Evolutionary conservation across 2,329 filamentous ascomycete genomes (phyloP), one percentile per base, ranked within the genome.

Genomic region (Incumbomyces delicatus): DNA sequence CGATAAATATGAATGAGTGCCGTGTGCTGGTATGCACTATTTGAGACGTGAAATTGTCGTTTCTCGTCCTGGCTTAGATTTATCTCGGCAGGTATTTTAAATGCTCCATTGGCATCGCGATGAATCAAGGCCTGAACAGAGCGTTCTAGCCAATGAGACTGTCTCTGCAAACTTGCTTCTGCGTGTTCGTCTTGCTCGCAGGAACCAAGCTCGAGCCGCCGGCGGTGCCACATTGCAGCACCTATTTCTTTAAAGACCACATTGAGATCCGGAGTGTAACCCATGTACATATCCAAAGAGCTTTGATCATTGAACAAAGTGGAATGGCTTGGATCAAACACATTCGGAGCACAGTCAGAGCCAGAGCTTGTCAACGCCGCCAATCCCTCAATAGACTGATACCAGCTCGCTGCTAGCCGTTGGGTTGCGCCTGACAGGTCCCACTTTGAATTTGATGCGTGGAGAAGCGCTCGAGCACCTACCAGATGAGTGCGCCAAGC

Each of bases 401-500:
- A 67, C 66, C 65, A 67, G 20, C 65, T 60, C 49, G 64, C 61
- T 6, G 68, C 48, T 2, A 63, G 57, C 43, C 53, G 51, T 33
- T 41, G 13, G 8, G 5, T 17, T 46, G 27, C 20, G 47, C 47
- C 18, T 52, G 22, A 27, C 22, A 27, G 5, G 22, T 27, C 8
- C 22, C 5, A 5, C 5, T 27, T 27, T 27, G 22, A 50, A 10
- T 57, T 56, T 2, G 57, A 53, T 1, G 57, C 46, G 31, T 49
- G 55, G 59, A 69, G 61, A 46, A 69, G 53, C 2, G 63, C 66
- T 50, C 60, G 61, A 27, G 67, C 66, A 22, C 67, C 67, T 39
- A 66, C 64, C 30, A 70, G 60, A 55, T 70, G 67, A 12, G 64
- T 64, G 32, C 66, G 59, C 67, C 67, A 70, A 6, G 66, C 63